These are phyloP conservation scores for Striga asiatica DNA, from an alignment of 257 asterid species.

Conservation along the genomic window DNA sequence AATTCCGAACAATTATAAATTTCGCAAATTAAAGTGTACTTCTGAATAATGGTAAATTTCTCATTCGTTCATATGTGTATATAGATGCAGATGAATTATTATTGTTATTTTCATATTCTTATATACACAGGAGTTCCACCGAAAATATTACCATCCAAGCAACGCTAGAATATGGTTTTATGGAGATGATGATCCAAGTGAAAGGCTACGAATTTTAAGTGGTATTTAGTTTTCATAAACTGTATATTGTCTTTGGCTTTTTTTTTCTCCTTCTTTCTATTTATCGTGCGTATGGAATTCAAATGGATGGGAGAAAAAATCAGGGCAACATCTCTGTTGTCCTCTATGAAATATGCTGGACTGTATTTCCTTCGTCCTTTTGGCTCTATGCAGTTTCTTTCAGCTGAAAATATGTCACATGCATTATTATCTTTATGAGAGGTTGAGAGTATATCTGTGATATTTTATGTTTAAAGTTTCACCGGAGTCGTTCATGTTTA, in stretches of 20 bases:
- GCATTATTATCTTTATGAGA: too few species aligned
- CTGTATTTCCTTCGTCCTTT: not conserved
- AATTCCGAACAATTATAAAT: not conserved
- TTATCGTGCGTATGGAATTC: too few species aligned
- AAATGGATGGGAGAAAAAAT: too few species aligned
- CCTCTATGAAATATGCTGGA: not conserved
- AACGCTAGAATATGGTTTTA: conserved; percentile 97
- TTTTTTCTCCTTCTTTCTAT: not conserved
- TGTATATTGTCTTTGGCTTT: conserved; percentile 3
- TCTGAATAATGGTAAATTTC: not conserved
- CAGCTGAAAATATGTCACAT: not conserved
- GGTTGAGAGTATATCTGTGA: too few species aligned
- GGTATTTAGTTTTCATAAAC: conserved; percentile 30
- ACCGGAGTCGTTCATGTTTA: not conserved
- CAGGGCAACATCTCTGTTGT: too few species aligned
- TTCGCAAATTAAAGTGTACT: not conserved
- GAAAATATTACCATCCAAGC: conserved; percentile 91
- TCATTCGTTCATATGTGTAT: not conserved
- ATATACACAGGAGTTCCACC: conserved; percentile 71
- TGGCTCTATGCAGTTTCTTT: not conserved
- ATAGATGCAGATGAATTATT: not conserved
- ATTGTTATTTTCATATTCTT: too few species aligned
- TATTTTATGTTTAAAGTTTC: conserved; percentile 8
- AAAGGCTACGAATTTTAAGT: conserved; percentile 75
- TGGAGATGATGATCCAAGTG: conserved; percentile 91